Evolutionary conservation across 352 stramenopile species (phyloP).

Genomic region (Phytophthora foliorum): DNA sequence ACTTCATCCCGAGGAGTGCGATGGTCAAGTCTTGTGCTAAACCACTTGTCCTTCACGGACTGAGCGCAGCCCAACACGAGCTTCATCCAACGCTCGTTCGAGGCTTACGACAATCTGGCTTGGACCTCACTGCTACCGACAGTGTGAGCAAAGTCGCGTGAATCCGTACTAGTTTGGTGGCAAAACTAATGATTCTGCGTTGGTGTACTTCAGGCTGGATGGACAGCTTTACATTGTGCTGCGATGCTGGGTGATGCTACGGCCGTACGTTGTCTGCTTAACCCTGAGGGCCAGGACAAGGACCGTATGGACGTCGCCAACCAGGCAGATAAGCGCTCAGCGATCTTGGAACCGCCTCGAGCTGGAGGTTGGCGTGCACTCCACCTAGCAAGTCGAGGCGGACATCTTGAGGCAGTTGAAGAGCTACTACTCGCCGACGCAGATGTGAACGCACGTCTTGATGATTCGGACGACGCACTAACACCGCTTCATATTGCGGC

Average conservation of each 20-base stretch:
- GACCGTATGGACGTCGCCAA: background rate
- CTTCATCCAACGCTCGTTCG: slow-evolving; percentile 37
- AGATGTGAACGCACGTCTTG: slow-evolving; percentile 39
- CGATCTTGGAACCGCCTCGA: slow-evolving; percentile 16
- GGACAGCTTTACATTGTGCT: slow-evolving; percentile 52
- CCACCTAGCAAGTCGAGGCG: slow-evolving; percentile 41
- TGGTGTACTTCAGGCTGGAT: slow-evolving; percentile 2
- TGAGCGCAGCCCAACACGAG: slow-evolving; percentile 31
- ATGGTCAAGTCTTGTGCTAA: slow-evolving; percentile 26
- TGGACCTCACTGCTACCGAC: slow-evolving; percentile 41
- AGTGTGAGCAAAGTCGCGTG: slow-evolving; percentile 26
- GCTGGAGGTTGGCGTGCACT: slow-evolving; percentile 50
- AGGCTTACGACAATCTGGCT: slow-evolving; percentile 23
- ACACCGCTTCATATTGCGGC: slow-evolving; percentile 50
- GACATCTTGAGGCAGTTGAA: slow-evolving; percentile 41
- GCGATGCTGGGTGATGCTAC: slow-evolving; percentile 38
- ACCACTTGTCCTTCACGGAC: slow-evolving; percentile 45
- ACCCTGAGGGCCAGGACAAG: background rate
- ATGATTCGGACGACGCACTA: slow-evolving; percentile 26
- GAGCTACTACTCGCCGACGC: slow-evolving; percentile 45
- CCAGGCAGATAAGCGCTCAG: background rate
- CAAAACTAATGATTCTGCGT: background rate
- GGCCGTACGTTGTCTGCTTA: slow-evolving; percentile 35
- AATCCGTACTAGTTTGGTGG: too few species aligned
- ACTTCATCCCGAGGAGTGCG: slow-evolving; percentile 37